Base-by-base conservation (phyloP, 2,329 filamentous ascomycete species). In the Phoma sp. region DNA sequence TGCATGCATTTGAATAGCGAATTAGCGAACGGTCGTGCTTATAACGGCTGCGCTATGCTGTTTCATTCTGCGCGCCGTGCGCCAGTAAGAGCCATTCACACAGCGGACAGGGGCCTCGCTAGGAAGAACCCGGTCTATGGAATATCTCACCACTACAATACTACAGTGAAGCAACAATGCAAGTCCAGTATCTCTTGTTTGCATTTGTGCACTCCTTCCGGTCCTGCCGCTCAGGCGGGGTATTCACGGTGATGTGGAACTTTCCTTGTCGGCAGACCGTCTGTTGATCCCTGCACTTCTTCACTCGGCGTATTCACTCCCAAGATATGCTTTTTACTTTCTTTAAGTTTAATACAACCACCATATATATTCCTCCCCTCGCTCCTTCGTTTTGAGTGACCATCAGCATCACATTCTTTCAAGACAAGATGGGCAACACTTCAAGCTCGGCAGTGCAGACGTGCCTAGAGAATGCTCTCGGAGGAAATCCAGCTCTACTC, bases 391-490 rank as follows among this genome's bases (percentile, higher is more conserved):
- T 29, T 9, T 29, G 27, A 7, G 6, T 29, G 9, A 29, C 14
- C 8, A 5, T 24, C 2, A 18, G 9, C 9, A 13, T 10, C 11
- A 29, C 27, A 9, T 23, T 24, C 36, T 14, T 10, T 30, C 8
- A 23, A 9, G 24, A 9, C 37, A 25, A 6, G 9, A 74, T 74
- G 72, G 71, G 71, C 11, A 72, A 72, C 24, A 53, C 60, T 14
- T 52, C 61, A 7, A 71, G 69, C 39, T 65, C 66, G 7, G 51
- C 65, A 5, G 56, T 68, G 7, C 62, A 69, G 46, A 64, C 61
- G 40, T 73, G 71, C 50, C 59, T 75, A 7, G 52, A 58, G 8
- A 59, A 57, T n/a, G 72, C 70, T 2, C 53, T 73, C 2, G 64
- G 66, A 29, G 62, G 64, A 4, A 59, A 66, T 27, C 61, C 61